These are phyloP conservation scores for Verticillium albo-atrum DNA, from an alignment of 2,329 filamentous ascomycete species.

Conservation along the genomic window DNA sequence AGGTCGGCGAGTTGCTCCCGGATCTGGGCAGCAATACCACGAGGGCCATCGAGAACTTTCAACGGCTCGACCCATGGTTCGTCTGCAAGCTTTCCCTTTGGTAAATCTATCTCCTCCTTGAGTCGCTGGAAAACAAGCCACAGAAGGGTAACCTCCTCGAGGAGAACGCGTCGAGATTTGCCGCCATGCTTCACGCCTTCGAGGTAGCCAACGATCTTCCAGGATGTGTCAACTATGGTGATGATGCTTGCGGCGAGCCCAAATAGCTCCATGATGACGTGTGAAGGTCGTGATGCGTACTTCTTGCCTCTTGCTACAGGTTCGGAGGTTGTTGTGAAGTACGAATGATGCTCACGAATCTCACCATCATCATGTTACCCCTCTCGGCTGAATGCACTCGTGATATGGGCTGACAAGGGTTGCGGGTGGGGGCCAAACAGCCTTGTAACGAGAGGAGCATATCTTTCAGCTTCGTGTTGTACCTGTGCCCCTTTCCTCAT, in stretches of 20 bases:
- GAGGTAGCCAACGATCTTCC: background rate
- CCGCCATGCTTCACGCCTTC: background rate
- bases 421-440: no score
- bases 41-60: background rate
- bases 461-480: no score
- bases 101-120: background rate
- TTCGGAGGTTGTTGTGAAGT: no score
- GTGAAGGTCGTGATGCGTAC: no score
- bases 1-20: background rate
- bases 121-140: background rate
- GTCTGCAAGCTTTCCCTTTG: background rate
- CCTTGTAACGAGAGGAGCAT: no score
- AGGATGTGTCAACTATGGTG: background rate
- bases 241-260: slow-evolving; percentile 1
- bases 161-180: background rate
- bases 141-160: background rate
- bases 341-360: no score
- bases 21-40: background rate
- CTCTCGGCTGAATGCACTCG: no score
- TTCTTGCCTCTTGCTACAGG: no score
- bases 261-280: background rate
- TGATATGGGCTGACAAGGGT: no score
- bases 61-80: background rate
- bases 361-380: no score
- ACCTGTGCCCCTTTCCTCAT: no score